These are phyloP conservation scores for Talaromyces trachyspermus DNA, from an alignment of 495 filamentous ascomycete species.

Conservation along the genomic window DNA sequence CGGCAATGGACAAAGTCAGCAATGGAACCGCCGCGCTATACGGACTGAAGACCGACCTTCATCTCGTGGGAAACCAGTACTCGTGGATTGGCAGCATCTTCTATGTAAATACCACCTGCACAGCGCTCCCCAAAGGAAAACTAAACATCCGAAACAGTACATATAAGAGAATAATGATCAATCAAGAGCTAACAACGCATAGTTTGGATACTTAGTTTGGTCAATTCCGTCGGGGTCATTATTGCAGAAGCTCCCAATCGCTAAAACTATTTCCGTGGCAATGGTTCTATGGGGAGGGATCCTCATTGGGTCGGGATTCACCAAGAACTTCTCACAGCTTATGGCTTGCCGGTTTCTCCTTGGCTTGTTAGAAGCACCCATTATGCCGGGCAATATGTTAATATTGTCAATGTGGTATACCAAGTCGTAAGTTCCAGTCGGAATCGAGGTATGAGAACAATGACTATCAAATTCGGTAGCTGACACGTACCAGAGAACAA, in stretches of 20 bases:
- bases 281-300: background rate
- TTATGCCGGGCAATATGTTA: slow-evolving; percentile 38
- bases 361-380: slow-evolving; percentile 28
- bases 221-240: slow-evolving; percentile 46
- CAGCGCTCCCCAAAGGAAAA: too few relatives aligned
- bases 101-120: too few relatives aligned
- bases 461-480: too few relatives aligned
- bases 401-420: slow-evolving; percentile 29
- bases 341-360: slow-evolving; percentile 40
- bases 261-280: slow-evolving; percentile 20
- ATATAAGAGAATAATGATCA: background rate
- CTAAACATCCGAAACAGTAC: too few relatives aligned
- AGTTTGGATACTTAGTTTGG: slow-evolving; percentile 46
- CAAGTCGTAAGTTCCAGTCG: slow-evolving; percentile 21
- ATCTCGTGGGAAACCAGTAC: slow-evolving; percentile 20
- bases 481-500: too few relatives aligned
- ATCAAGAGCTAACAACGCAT: too few relatives aligned
- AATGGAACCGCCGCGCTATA: slow-evolving; percentile 26
- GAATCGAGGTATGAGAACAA: background rate
- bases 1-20: slow-evolving; percentile 29
- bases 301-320: background rate
- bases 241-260: slow-evolving; percentile 46
- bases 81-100: slow-evolving; percentile 19
- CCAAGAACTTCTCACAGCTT: slow-evolving; percentile 27
- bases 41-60: slow-evolving; percentile 18